Percentiles rank a stretch among this genome's conserved stretches.
Conservation (phyloP, 1,284 basidiomycete species). For the Coniferiporia weirii region DNA sequence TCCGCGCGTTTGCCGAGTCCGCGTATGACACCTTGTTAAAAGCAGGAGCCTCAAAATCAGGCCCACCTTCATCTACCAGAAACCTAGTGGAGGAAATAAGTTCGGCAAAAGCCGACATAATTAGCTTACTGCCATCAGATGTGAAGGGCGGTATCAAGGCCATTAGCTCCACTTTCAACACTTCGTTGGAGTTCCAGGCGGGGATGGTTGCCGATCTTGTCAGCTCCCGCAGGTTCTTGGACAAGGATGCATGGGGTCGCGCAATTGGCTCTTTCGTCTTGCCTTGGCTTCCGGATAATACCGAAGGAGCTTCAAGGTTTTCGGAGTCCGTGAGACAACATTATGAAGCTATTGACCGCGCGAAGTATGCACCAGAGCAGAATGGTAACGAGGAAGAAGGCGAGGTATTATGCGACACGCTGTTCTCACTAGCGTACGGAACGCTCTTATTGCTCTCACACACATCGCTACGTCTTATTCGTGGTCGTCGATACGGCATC, state of each 20-base stretch:
- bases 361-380: constrained; percentile 42
- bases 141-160: constrained; percentile 44
- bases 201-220: constrained; percentile 76
- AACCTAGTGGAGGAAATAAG: constrained; percentile 61
- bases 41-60: constrained; percentile 74
- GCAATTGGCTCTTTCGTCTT: constrained; percentile 68
- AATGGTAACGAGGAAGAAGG: constrained; percentile 63
- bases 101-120: constrained; percentile 50
- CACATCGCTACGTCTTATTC: constrained; percentile 85
- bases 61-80: constrained; percentile 58
- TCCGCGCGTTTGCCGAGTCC: constrained; percentile 85
- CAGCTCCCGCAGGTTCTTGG: constrained; percentile 59
- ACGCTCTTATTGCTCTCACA: constrained; percentile 94
- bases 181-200: constrained; percentile 67
- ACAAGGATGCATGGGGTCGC: constrained; percentile 64
- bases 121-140: constrained; percentile 54
- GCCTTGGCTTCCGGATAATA: constrained; percentile 52
- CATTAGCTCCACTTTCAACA: constrained; percentile 36
- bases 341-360: constrained; percentile 78
- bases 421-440: constrained; percentile 97
- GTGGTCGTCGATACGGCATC: constrained; percentile 92
- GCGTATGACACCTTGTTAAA: constrained; percentile 73
- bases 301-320: constrained; percentile 43
- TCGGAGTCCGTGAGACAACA: constrained; percentile 64
- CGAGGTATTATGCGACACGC: constrained; percentile 86